These are phyloP conservation scores for Penicillium chermesinum DNA, from an alignment of 495 filamentous ascomycete species.

Conservation along the genomic window DNA sequence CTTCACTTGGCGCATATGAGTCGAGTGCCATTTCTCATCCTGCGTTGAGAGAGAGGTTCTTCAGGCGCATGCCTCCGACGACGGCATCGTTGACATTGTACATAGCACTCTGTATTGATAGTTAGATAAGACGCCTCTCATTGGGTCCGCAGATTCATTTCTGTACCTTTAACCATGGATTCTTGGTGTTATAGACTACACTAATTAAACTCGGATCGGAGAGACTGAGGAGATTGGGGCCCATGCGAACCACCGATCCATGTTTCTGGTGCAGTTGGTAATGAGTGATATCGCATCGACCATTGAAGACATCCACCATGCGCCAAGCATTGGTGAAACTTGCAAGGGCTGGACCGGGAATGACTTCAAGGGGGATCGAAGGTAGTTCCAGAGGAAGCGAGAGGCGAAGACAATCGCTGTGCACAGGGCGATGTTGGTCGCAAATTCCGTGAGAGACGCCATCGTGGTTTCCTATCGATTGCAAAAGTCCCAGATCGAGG, in stretches of 20 bases:
- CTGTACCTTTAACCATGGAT: slow-evolving; percentile 29
- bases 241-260: slow-evolving; percentile 32
- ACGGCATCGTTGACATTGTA: slow-evolving; percentile 22
- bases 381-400: slow-evolving; percentile 20
- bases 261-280: slow-evolving; percentile 27
- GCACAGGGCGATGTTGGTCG: slow-evolving; percentile 6
- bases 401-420: slow-evolving; percentile 11
- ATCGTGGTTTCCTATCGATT: too few relatives aligned
- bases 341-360: slow-evolving; percentile 23
- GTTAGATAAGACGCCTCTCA: neutral
- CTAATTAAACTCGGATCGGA: slow-evolving; percentile 31
- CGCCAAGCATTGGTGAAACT: slow-evolving; percentile 28
- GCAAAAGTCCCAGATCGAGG: too few relatives aligned
- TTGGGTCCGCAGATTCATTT: neutral
- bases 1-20: slow-evolving; percentile 25
- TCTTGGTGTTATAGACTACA: slow-evolving; percentile 26
- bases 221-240: slow-evolving; percentile 34
- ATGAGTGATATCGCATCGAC: slow-evolving; percentile 25
- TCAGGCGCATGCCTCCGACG: slow-evolving; percentile 13
- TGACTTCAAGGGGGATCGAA: slow-evolving; percentile 21
- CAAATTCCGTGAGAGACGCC: slow-evolving; percentile 3
- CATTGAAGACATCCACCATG: slow-evolving; percentile 20
- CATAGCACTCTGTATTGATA: slow-evolving; percentile 19
- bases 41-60: slow-evolving; percentile 37
- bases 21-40: slow-evolving; percentile 39